Evolutionary conservation across 352 stramenopile species (phyloP).

Genomic region (Pythium coloratum): DNA sequence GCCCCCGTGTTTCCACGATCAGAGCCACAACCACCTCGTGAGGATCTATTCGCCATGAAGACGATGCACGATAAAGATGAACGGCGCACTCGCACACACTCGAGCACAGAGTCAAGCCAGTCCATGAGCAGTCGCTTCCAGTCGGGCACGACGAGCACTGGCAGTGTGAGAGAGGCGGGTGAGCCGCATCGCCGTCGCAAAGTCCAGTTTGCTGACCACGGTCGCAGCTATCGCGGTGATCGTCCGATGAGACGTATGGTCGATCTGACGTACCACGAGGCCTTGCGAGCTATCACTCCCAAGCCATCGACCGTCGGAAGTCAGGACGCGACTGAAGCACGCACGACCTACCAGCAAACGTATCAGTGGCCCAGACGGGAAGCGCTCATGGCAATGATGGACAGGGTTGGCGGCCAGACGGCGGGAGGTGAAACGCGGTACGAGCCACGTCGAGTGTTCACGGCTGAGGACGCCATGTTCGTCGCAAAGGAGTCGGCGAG

Average conservation of each 20-base stretch:
- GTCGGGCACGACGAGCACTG: not conserved
- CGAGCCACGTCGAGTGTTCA: conserved; percentile 32
- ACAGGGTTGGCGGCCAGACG: conserved; percentile 18
- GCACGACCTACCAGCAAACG: conserved; percentile 20
- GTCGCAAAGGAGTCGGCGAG: conserved; percentile 36
- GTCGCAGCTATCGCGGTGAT: conserved; percentile 14
- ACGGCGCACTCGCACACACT: not conserved
- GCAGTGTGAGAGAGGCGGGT: not conserved
- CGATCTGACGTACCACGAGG: conserved; percentile 16
- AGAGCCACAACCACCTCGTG: not conserved
- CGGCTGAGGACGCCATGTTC: conserved; percentile 33
- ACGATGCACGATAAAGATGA: not conserved
- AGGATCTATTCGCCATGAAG: not conserved
- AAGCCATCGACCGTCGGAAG: too few relatives aligned
- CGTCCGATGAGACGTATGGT: not conserved
- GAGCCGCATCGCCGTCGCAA: conserved; percentile 18
- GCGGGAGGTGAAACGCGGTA: conserved; percentile 15
- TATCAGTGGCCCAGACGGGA: conserved; percentile 20
- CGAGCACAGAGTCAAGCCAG: not conserved
- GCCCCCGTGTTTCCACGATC: not conserved
- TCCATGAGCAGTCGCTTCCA: not conserved
- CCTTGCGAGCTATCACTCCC: conserved; percentile 2
- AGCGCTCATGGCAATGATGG: conserved; percentile 4
- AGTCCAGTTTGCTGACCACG: conserved; percentile 24
- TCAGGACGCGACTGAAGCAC: not conserved